Base-by-base conservation (phyloP, 2,329 filamentous ascomycete species). In the Cyphellophora attinorum region DNA sequence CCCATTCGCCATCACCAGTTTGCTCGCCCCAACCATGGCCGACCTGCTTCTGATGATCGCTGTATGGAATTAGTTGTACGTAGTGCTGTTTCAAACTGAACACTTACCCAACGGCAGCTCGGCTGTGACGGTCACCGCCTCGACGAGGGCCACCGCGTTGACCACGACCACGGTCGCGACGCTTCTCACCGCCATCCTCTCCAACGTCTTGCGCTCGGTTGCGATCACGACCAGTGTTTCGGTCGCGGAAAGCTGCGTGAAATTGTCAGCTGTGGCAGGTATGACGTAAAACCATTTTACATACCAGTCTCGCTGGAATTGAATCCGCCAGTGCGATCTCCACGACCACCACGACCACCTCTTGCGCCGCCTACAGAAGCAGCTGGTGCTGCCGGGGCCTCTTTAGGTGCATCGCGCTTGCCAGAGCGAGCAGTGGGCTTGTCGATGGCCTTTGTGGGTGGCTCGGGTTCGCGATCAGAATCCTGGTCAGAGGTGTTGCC, bases 391-490 rank as follows among this genome's bases (percentile, higher is more conserved):
- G 51, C 49, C 39, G 82, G 77, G 55, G 76, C 74, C 59, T 85
- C 77, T 59, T 77, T 76, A 58, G 82, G 79, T 59, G 74, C 81
- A 68, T 89, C 88, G 70, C 85, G 85, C 81, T 95, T 95, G 61
- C 74, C 76, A 60, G 74, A 74, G 62, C 85, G 80, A 56, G 76
- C 69, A 50, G 71, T 65, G 49, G 78, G 75, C 78, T 91, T 93
- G 64, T 94, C 85, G 59, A 91, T 75, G 61, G 84, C 82, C 76
- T 85, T 91, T 55, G 84, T 79, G 55, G 86, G 88, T 60, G 81
- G 80, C 54, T 77, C 70, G 55, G 80, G 77, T 50, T 74, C 72
- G 66, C 79, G 78, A 67, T 89, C 85, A 60, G 75, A 74, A 61
- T 79, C 76, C 58, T 75, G 70, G 59, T 81, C 76, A 51, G 72